phyloP scores from a whole-genome alignment of 805 yeast species.

The Myxozyma kluyveri region DNA sequence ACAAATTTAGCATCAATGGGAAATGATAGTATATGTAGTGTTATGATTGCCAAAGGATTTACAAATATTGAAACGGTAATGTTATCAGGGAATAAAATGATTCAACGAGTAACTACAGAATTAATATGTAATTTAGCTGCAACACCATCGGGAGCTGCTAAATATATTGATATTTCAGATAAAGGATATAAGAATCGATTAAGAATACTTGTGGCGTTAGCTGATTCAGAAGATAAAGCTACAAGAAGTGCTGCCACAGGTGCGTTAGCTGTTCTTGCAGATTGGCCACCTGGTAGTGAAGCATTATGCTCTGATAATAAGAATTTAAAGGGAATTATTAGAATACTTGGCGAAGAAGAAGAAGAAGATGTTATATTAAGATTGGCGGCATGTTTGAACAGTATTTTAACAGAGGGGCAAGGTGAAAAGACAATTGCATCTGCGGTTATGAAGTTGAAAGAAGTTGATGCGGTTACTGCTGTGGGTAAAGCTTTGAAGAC shows the following conservation, averaged over 20 bases:
- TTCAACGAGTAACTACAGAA: conserved; percentile 64
- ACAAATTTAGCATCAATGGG: conserved; percentile 61
- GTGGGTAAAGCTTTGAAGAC: neutral
- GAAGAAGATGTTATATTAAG: conserved; percentile 35
- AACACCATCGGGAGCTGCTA: conserved; percentile 39
- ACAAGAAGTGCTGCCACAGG: conserved; percentile 43
- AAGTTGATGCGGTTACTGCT: neutral
- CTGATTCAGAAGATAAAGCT: conserved; percentile 37
- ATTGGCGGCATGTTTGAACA: conserved; percentile 33
- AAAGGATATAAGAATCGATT: conserved; percentile 33
- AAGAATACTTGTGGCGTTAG: conserved; percentile 37
- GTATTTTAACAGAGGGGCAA: conserved; percentile 15
- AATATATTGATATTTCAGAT: conserved; percentile 36
- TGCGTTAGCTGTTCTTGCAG: conserved; percentile 41
- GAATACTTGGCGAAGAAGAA: conserved; percentile 30
- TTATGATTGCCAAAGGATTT: conserved; percentile 46
- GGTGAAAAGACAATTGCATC: neutral
- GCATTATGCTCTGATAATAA: conserved; percentile 33
- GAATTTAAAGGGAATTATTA: conserved; percentile 32
- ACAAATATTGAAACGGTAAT: conserved; percentile 46
- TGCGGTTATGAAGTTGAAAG: neutral
- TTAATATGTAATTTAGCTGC: conserved; percentile 59
- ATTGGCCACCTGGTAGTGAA: conserved; percentile 39
- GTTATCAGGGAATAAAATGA: conserved; percentile 45
- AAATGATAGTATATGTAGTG: conserved; percentile 43